Evolutionary conservation across 2,329 filamentous ascomycete genomes (phyloP), one percentile per base, ranked within the genome.

Genomic region (Fusarium oxysporum): DNA sequence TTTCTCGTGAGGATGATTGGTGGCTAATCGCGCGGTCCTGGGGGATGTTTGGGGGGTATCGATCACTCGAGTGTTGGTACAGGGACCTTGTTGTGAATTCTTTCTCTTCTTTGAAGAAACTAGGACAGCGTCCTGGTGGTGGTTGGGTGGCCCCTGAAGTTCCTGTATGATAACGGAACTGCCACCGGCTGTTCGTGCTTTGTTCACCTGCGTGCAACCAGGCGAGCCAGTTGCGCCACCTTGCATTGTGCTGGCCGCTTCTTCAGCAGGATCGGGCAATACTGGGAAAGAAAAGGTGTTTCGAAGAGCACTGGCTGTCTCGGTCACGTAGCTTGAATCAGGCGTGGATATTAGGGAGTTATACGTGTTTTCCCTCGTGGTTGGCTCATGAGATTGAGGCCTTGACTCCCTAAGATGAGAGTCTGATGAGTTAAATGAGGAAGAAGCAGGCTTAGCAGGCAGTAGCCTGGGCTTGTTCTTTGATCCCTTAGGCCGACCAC

Each of bases 401-500:
- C 80, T 83, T 21, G 38, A 33, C n/a, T 35, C 38, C 32, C 25
- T 69, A 38, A 21, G 32, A 21, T 25, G 43, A 21, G n/a, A 35
- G 30, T 47, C 59, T 38, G 6, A 43, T 35, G 44, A n/a, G 41
- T 33, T 48, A 16, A 58, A 58, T n/a, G 55, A 50, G 33, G 54
- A 35, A 48, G 55, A 28, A 35, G n/a, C 12, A 51, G 19, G 55
- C 32, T 30, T 9, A 23, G 64, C 72, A 19, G 59, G 37, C 7
- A 57, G 70, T 12, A 79, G 70, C 62, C 81, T 85, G 21, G 80
- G 77, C 35, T 84, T 83, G 59, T 83, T 85, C 68, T 83, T 86
- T 19, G 85, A 85, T 1, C 85, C 85, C 62, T 85, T 88, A 3
- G 86, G 83, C 43, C 85, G 81, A 13, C 83, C 81, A 66, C 78